A percentile compares a stretch with the other conserved stretches of the same genome.
These are phyloP conservation scores for Rhizoctonia solani DNA, from an alignment of 1,284 basidiomycete genomes.

Conservation along the genomic window DNA sequence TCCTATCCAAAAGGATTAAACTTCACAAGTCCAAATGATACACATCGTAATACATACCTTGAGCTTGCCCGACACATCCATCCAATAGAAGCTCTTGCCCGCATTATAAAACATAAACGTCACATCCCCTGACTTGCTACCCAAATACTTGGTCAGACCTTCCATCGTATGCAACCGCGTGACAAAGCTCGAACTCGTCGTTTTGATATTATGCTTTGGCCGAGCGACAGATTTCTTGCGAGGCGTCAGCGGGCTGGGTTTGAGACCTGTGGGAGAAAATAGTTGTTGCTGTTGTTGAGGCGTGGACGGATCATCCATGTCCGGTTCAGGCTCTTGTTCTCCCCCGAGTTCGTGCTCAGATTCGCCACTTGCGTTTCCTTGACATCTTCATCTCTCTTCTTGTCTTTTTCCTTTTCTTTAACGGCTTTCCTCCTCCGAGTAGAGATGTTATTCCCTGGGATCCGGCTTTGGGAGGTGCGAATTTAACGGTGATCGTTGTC, in stretches of 20 bases:
- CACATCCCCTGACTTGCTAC: conserved; percentile 78
- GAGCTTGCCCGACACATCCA: conserved; percentile 73
- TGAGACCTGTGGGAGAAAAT: conserved; percentile 50
- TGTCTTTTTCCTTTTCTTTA: conserved; percentile 63
- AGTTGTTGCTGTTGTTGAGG: conserved; percentile 44
- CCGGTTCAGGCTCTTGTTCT: no score
- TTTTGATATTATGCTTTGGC: conserved; percentile 86
- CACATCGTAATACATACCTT: conserved; percentile 59
- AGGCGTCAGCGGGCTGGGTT: conserved; percentile 48
- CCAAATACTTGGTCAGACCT: conserved; percentile 63
- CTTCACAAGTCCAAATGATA: background rate
- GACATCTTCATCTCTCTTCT: conserved; percentile 59
- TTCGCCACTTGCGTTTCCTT: conserved; percentile 67
- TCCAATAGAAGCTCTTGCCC: conserved; percentile 79
- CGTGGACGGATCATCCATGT: no score
- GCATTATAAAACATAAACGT: conserved; percentile 85
- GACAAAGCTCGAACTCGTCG: conserved; percentile 88
- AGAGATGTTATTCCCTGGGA: conserved; percentile 66
- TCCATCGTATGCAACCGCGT: conserved; percentile 80
- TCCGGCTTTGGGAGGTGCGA: conserved; percentile 60
- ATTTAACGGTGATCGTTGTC: conserved; percentile 64
- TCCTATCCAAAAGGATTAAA: conserved; percentile 58
- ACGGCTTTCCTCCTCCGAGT: conserved; percentile 57
- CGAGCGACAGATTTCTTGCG: conserved; percentile 66
- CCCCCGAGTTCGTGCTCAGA: conserved; percentile 49